Evolutionary conservation across 352 stramenopile species (phyloP), one percentile per base, ranked within the genome.

Genomic region (Phytophthora kernoviae): DNA sequence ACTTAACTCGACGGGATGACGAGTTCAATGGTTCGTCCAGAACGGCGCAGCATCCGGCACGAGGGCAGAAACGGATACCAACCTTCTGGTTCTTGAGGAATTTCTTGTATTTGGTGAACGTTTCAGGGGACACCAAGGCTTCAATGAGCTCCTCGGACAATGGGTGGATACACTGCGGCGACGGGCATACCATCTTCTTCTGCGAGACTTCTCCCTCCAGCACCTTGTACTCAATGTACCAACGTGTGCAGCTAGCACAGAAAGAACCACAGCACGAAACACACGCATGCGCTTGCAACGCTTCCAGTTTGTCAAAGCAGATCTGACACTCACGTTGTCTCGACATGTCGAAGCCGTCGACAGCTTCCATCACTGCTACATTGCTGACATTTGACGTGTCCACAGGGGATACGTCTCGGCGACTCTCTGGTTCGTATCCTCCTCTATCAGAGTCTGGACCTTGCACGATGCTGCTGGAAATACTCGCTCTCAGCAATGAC

Each of bases 221-320:
- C 46, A 93, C 79, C 68, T 93, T 93, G 68, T 78, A 84, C 54
- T 88, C 71, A 26, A 93, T 77, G 62, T 91, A 93, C 77, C 73
- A 85, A 41, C 78, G 73, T 41, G 79, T 81, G 69, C 83, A 93
- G 37, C 65, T 81, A 20, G 56, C 53, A 43, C 83, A 93, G 65
- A 87, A 90, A 5, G 69, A 64, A 18, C 56, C 58, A 45, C 47
- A 50, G 58, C 83, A 93, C 15, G 56, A 51, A 9, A 58, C 18
- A 43, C 83, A 93, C 39, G 69, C 68, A 37, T 90, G 77, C 3
- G 63, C 47, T 27, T 84, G 68, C 12, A 75, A 32, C 5, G 64
- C 58, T 18, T 87, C 77, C 46, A 90, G 59, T 26, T 67, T 73
- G 44, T 92, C 80, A 36, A 87, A 92, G 69, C 83, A 92, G 58